Base-by-base conservation (phyloP, 2,329 filamentous ascomycete species). In the Ophiostoma piceae region DNA sequence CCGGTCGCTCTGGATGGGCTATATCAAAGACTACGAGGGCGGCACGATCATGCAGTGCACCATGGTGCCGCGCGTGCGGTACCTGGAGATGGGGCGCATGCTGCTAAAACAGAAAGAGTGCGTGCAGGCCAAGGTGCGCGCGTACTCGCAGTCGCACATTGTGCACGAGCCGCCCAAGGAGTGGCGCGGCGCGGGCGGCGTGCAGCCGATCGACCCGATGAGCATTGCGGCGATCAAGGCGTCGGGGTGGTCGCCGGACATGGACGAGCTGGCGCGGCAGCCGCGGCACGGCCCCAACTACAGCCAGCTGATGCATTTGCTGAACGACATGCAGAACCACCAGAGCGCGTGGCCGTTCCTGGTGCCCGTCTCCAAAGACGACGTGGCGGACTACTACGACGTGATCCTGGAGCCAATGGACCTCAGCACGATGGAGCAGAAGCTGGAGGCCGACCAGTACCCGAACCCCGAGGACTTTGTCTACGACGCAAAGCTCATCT, bases 401-500 rank as follows among this genome's bases (percentile, higher is more conserved):
- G 94, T 98, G 72, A 99, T 99, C 82, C 94, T 94, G 77, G 91
- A 97, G 78, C 95, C 95, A 47, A 99, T 99, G 95, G 95, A 97
- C 77, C 84, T 97, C 66, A 90, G 87, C 66, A 97, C 94, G 26
- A 98, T 99, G 94, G 95, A 98, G 79, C 88, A 88, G 74, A 96
- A 96, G 80, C 90, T 97, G 73, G 94, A 98, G 77, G 92, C 92
- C 54, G 95, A 98, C 79, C 87, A 94, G 76, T 99, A 99, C 77
- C 87, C 88, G 19, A 93, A 88, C 0, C 94, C 95, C 0, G 93
- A 98, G 77, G 95, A 98, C 75, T 97, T 99, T 75, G 89, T 94
- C 80, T 87, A 85, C 73, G 95, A 99, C 78, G 92, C 94, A 11
- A 90, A 89, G 77, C 86, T 98, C 76, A 89, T 99, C 74, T 97